Evolutionary conservation across 345 rosid genomes (phyloP), one percentile per base, ranked within the genome.

Genomic region (Theobroma cacao): DNA sequence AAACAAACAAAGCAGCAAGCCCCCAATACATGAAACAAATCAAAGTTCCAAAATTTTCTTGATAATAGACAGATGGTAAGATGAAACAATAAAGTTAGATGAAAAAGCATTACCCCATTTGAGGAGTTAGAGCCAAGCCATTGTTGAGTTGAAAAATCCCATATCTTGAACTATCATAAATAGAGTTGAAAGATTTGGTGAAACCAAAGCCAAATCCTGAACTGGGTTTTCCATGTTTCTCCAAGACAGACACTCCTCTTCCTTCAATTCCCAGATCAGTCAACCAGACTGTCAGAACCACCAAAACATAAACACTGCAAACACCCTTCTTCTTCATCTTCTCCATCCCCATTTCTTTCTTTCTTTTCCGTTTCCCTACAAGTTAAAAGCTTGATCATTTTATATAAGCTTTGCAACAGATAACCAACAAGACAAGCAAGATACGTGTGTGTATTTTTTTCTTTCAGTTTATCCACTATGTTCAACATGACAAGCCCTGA

Each of bases 121-220:
- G 98, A 85, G 99, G 99, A 87, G 98, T 91, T 71, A 17, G 82
- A 81, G 89, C 98, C 78, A 95, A 83, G 36, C 99, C 98, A 58
- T 95, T 95, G 78, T 90, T 82, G 86, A 95, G 95, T 76, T 95
- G 96, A 56, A 92, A 77, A 78, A 84, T 84, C 5, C 97, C 97
- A 77, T 93, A 93, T 69, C 83, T 83, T 59, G 99, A 93, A 77
- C 94, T 89, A 70, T 91, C 94, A 82, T 82, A 95, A 76, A 89
- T 89, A 56, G 70, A 71, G 76, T 80, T 55, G 76, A 92, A 86
- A 0, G 89, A 89, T 66, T 72, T 77, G 81, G 84, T 82, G 77
- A 85, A 88, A n/a, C 86, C 88, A 15, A 66, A 72, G 7, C 76
- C 77, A 78, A 31, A 59, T 60, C 31, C 64, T 28, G 48, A n/a